Conservation (phyloP, 805 yeast genomes). For the Candida tibetensis region DNA sequence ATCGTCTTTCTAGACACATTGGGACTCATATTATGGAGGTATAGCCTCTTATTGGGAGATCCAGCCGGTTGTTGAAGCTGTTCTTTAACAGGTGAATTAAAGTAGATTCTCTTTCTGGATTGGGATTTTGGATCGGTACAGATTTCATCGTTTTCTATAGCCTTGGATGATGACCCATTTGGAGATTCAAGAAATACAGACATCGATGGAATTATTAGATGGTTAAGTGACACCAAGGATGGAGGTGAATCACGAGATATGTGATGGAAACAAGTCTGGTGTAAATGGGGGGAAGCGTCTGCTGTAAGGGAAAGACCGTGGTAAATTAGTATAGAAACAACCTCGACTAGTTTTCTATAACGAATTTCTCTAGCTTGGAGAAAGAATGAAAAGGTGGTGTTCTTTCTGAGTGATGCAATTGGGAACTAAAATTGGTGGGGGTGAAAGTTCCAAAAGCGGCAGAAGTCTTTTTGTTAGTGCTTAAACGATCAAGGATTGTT, state of each 20-base stretch:
- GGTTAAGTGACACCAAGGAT: too few species aligned
- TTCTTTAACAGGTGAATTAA: slow-evolving; percentile 5
- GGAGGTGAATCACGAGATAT: slow-evolving; percentile 10
- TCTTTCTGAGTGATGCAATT: too few species aligned
- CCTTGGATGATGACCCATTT: background rate
- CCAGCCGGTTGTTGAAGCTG: slow-evolving; percentile 2
- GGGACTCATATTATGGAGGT: slow-evolving; percentile 36
- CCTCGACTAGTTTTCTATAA: too few species aligned
- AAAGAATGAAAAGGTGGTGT: too few species aligned
- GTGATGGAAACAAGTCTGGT: too few species aligned
- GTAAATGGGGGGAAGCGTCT: too few species aligned
- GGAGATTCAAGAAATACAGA: background rate
- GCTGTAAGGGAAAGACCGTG: too few species aligned
- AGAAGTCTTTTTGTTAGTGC: background rate
- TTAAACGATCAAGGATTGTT: background rate
- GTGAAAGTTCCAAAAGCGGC: background rate
- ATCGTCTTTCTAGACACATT: slow-evolving; percentile 29
- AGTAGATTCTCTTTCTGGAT: slow-evolving; percentile 8
- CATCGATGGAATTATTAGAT: too few species aligned
- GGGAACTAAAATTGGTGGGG: too few species aligned
- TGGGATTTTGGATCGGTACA: slow-evolving; percentile 1
- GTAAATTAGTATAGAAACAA: too few species aligned
- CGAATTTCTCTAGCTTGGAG: too few species aligned
- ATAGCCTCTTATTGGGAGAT: slow-evolving; percentile 26
- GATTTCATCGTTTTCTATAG: slow-evolving; percentile 5